These are phyloP conservation scores for Garcia nutans DNA, from an alignment of 345 rosid species.

Conservation along the genomic window DNA sequence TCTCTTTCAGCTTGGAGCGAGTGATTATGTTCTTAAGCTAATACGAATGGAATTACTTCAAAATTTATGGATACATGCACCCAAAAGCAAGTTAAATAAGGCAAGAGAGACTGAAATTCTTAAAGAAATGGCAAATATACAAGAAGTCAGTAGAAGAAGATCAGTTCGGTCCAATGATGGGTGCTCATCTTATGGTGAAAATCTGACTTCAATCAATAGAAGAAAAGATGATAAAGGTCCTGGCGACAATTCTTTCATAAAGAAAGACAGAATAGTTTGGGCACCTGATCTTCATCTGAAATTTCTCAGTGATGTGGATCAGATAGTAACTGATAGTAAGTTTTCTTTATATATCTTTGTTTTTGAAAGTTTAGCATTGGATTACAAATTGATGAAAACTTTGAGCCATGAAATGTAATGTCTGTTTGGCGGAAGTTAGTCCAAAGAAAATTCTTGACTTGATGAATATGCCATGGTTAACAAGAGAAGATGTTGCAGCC, in stretches of 20 bases:
- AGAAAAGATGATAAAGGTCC: constrained; percentile 71
- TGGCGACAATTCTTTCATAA: constrained; percentile 48
- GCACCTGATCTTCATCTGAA: constrained; percentile 87
- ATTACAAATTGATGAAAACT: constrained; percentile 8
- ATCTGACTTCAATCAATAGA: constrained; percentile 44
- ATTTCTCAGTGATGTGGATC: constrained; percentile 91
- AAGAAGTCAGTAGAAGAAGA: constrained; percentile 10
- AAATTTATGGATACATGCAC: constrained; percentile 94
- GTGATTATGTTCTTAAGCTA: constrained; percentile 94
- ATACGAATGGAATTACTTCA: constrained; percentile 91
- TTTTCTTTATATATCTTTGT: constrained; percentile 12
- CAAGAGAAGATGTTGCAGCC: constrained; percentile 92
- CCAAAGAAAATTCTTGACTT: constrained; percentile 90
- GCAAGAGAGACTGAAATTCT: constrained; percentile 61
- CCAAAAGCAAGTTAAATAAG: constrained; percentile 75
- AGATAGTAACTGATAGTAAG: constrained; percentile 93
- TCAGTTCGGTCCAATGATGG: constrained; percentile 50
- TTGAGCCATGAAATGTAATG: constrained; percentile 29
- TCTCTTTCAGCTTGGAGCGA: constrained; percentile 90
- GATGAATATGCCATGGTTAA: constrained; percentile 95
- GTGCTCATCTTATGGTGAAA: constrained; percentile 57
- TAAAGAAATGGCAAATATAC: constrained; percentile 37
- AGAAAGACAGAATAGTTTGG: constrained; percentile 96
- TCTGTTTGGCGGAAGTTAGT: constrained; percentile 81
- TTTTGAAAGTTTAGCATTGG: constrained; percentile 6